Base-by-base conservation (phyloP, 306 rosid genomes). In the Coriaria nepalensis region DNA sequence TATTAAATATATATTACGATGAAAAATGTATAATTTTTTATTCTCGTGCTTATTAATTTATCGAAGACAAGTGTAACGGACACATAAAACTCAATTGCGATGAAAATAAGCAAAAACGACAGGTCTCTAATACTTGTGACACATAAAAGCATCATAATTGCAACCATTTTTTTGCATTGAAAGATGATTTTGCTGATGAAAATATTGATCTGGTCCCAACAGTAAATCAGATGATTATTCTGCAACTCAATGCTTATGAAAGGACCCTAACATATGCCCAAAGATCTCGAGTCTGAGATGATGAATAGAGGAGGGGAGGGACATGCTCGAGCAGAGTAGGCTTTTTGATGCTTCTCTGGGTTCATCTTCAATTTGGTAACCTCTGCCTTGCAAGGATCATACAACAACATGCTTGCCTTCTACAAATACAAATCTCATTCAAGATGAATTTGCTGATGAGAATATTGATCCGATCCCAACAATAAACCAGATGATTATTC, bases 251-350 rank as follows among this genome's bases (percentile, higher is more conserved):
- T 57, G 98, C 98, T 72, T 92, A 92, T 63, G 98, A 92, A 57
- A 81, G 98, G 59, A 96, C 98, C 13, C 98, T n/a, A 92, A 55
- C 96, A 92, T 50, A 92, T 92, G 98, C 96, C 85, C 58, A 68
- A 71, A 48, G 98, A 92, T 55, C 92, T 92, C 1, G 83, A 85
- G 13, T 85, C 96, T 2, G 98, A 85, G 46, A 75, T 65, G 85
- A 75, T 92, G 92, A 85, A 61, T 43, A 71, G 68, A 8, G 78
- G 94, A 9, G 85, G 76, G 0, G 98, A 92, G 53, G 66, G 94
- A n/a, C n/a, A n/a, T n/a, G 37, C 37, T 92, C 5, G 98, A 92
- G 48, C 96, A 82, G 42, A 80, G 94, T 49, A 69, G 93, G 35
- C 85, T 92, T 55, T 92, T 92, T 7, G 98, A 92, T 11, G 78